Base-by-base conservation (phyloP, 1,284 basidiomycete genomes). In the Bondarzewia mesenterica region DNA sequence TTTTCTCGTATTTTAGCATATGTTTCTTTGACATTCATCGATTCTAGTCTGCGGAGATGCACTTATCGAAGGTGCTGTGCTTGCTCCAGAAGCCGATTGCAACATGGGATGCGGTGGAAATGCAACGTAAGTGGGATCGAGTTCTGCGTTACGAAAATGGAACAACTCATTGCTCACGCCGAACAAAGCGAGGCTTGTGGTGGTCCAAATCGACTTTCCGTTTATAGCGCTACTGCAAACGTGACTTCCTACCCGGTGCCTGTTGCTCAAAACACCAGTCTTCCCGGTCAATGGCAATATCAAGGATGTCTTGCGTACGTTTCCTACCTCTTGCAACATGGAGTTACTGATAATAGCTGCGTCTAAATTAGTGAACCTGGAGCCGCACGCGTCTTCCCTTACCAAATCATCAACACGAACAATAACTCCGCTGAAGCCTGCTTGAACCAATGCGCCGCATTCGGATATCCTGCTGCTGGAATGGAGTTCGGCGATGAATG, bases 101-200 rank as follows among this genome's bases (percentile, higher is more conserved):
- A 75, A 75, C 59, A 83, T 82, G 79, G 73, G 67, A 3, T 89
- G 85, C 52, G 73, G 72, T 23, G 85, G 81, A 12, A 79, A 77
- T 52, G 37, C 76, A n/a, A 70, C 73, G 83, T 85, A 54, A 57
- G 77, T 65, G 10, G 49, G 8, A 12, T 29, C 45, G 50, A 25
- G 43, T 35, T 16, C 20, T n/a, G 32, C 22, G 29, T 20, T 25
- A 20, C 15, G 37, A 23, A 16, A 2, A 15, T 37, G 40, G 29
- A n/a, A n/a, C n/a, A n/a, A n/a, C n/a, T n/a, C n/a, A n/a, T n/a
- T 37, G 23, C 42, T 39, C 4, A 49, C 20, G 15, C 10, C 23
- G 15, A 15, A 14, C 43, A 42, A 54, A 85, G 80, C 21, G 72
- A 85, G 62, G 76, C 77, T 38, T 88, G 85, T 54, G 86, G 86